These are phyloP conservation scores for Phytopythium montanum DNA, from an alignment of 352 stramenopile genomes.

Conservation along the genomic window DNA sequence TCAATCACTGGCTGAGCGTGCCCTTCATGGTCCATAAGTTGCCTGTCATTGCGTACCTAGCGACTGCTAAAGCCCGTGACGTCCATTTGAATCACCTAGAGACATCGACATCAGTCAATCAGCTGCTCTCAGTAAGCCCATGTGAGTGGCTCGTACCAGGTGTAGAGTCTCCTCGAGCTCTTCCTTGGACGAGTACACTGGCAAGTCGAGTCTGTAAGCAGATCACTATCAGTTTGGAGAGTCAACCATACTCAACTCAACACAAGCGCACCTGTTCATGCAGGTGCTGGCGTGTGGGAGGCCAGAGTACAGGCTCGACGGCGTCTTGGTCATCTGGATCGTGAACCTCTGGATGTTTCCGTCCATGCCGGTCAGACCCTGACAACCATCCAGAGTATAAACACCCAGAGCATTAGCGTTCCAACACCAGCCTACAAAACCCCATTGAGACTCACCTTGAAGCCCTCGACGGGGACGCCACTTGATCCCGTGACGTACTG, in stretches of 20 bases:
- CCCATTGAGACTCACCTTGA: slow-evolving; percentile 29
- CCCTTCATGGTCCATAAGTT: background rate
- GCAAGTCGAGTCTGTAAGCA: slow-evolving; percentile 60
- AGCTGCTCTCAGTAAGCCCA: background rate
- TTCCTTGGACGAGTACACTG: slow-evolving; percentile 75
- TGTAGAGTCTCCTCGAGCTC: slow-evolving; percentile 92
- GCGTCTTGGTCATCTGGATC: slow-evolving; percentile 52
- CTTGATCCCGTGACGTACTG: slow-evolving; percentile 85
- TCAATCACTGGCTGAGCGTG: background rate
- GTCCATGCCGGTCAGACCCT: slow-evolving; percentile 75
- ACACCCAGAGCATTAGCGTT: background rate
- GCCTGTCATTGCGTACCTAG: slow-evolving; percentile 13
- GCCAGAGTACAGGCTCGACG: slow-evolving; percentile 43
- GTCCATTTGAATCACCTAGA: slow-evolving; percentile 65
- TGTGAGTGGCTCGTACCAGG: slow-evolving; percentile 37
- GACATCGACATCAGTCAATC: background rate
- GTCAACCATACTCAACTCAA: background rate
- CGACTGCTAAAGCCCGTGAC: slow-evolving; percentile 74
- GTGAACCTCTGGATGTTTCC: slow-evolving; percentile 71
- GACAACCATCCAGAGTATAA: too few species aligned
- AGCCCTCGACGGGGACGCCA: slow-evolving; percentile 77
- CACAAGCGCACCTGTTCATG: slow-evolving; percentile 56
- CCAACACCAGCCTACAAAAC: background rate
- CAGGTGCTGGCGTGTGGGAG: slow-evolving; percentile 79
- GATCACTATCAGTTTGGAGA: background rate